Percentiles rank a stretch among this genome's conserved stretches.
Conservation (phyloP, 2,329 filamentous ascomycete genomes). For the Pseudofabraea citricarpa region DNA sequence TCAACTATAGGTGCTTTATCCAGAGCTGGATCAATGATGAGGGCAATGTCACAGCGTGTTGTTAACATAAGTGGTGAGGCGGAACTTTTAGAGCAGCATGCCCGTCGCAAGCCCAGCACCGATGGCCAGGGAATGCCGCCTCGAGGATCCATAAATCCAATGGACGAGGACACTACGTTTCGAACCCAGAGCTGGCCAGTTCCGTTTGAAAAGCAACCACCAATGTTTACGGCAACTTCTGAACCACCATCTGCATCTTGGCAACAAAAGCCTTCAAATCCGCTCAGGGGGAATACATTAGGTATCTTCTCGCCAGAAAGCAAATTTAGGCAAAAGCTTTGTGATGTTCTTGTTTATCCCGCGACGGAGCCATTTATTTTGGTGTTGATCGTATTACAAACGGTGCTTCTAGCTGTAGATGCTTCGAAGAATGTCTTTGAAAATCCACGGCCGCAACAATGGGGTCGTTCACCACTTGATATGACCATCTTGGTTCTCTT, state of each 20-base stretch:
- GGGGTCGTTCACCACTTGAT: constrained; percentile 48
- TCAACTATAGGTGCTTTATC: constrained; percentile 62
- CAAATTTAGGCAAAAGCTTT: constrained; percentile 66
- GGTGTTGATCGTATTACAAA: constrained; percentile 81
- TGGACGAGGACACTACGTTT: constrained; percentile 28
- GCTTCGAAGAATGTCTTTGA: constrained; percentile 67
- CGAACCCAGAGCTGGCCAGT: constrained; percentile 16
- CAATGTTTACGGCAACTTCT: not conserved
- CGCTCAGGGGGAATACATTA: constrained; percentile 78
- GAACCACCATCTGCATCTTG: constrained; percentile 24
- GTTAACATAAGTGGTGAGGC: constrained; percentile 95
- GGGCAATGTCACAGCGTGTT: constrained; percentile 91
- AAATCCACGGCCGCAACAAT: constrained; percentile 53
- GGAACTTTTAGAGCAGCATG: constrained; percentile 68
- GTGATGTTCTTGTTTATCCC: constrained; percentile 80
- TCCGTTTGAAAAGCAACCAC: constrained; percentile 23
- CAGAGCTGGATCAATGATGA: constrained; percentile 70
- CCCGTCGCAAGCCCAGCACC: constrained; percentile 21
- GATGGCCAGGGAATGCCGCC: not conserved
- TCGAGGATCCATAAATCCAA: constrained; percentile 10
- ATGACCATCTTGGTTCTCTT: constrained; percentile 73
- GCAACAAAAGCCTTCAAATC: constrained; percentile 54
- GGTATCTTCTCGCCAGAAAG: constrained; percentile 81
- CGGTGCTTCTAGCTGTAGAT: constrained; percentile 82
- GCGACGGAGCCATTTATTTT: constrained; percentile 83